A percentile compares a stretch with the other conserved stretches of the same genome.
These are phyloP conservation scores for Funneliformis geosporum DNA, from an alignment of 192 early-diverging fungal species.

Conservation along the genomic window DNA sequence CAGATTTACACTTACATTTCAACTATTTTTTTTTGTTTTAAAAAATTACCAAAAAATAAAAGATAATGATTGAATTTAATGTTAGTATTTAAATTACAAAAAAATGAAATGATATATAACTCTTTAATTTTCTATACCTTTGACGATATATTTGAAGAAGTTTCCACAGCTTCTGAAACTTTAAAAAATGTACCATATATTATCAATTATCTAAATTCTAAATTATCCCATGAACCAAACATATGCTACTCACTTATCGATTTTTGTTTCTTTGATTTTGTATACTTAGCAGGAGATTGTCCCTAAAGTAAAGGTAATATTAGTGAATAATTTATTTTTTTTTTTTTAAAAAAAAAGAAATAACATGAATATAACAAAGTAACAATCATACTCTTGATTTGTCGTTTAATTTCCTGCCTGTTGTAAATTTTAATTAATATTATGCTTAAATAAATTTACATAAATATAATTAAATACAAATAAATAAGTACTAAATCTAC, in stretches of 20 bases:
- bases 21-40: constrained; percentile 4
- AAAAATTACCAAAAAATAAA: neutral
- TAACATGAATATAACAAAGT: neutral
- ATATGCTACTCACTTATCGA: neutral
- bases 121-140: neutral
- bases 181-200: neutral
- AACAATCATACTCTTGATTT: constrained; percentile 18
- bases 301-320: neutral
- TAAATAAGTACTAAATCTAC: neutral
- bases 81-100: neutral
- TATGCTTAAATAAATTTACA: constrained; percentile 2
- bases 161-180: neutral
- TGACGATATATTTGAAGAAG: neutral
- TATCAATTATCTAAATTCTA: neutral
- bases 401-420: constrained; percentile 16
- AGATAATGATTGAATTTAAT: neutral
- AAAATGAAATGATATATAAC: neutral
- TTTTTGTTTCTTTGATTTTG: constrained; percentile 18
- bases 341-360: neutral
- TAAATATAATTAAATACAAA: neutral
- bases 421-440: neutral
- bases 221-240: neutral
- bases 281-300: constrained; percentile 17
- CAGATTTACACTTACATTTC: constrained; percentile 14
- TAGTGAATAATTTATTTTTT: neutral